Conservation (phyloP, 306 rosid genomes). For the Mimosa bimucronata region DNA sequence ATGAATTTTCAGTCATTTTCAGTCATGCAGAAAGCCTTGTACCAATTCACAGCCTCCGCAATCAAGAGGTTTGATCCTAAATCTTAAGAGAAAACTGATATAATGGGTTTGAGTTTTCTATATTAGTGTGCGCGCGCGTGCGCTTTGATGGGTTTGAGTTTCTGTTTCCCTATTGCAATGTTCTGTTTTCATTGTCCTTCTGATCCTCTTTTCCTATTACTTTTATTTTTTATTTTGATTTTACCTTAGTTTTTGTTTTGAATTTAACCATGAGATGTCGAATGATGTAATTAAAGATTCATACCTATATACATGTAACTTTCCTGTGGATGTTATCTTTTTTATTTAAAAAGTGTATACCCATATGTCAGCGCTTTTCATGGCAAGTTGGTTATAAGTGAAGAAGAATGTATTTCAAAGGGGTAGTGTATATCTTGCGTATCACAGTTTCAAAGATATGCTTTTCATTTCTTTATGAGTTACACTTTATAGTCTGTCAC, state of each 20-base stretch:
- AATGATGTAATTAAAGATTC: neutral
- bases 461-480: neutral
- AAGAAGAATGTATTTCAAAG: neutral
- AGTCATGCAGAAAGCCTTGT: constrained; percentile 33
- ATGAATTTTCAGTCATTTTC: neutral
- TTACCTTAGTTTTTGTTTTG: neutral
- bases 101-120: neutral
- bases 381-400: neutral
- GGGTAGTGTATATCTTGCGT: neutral
- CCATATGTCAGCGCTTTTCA: too few species aligned
- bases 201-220: neutral
- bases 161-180: neutral
- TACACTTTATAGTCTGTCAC: neutral
- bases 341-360: too few species aligned
- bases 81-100: neutral
- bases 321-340: too few species aligned
- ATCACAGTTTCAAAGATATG: neutral
- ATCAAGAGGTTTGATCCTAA: neutral
- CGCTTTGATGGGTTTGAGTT: neutral
- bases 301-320: neutral
- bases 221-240: neutral
- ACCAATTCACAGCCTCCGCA: neutral
- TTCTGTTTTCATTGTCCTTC: neutral
- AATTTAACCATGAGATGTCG: neutral
- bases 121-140: neutral